Evolutionary conservation across 768 basidiomycete genomes (phyloP), one percentile per base, ranked within the genome.

Genomic region (Russula sp.): DNA sequence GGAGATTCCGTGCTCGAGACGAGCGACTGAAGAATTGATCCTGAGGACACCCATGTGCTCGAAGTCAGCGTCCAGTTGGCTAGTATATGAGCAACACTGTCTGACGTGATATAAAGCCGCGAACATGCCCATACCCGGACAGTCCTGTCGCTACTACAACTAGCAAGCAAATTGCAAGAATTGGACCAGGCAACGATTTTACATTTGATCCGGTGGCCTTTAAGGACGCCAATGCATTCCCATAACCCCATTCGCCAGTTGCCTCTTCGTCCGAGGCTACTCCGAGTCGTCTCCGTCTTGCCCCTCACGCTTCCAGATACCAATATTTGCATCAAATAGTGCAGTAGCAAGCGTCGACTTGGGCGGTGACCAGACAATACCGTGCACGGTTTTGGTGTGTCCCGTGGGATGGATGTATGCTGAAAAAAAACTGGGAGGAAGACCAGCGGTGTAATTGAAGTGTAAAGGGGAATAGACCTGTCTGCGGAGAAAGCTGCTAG

Each of bases 101-200:
- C 20, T 42, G 36, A 36, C 26, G 42, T 34, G 34, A n/a, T 2
- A 30, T 36, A 40, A 48, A 34, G 38, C 8, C 57, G 70, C 78
- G 71, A 72, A 89, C 95, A 93, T 81, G 98, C 96, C 96, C 97
- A 99, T 40, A 99, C 84, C 97, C 97, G 98, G 0, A 98, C 94
- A 6, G 93, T 92, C 78, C 98, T 99, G 77, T 98, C 97, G 64
- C 97, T 80, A 69, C 91, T 90, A 72, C 95, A 98, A 65, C 89
- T 94, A 9, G 96, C 97, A n/a, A 99, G 79, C 30, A 97, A 75
- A 3, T 82, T 87, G 1, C 84, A 72, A 24, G 63, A 62, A 16
- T 50, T 50, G 13, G 72, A 73, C 63, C 72, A 73, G 88, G 70
- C 67, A 22, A 73, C 70, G 61, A 70, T 56, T 74, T 98, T 98